A percentile compares a stretch with the other conserved stretches of the same genome.
phyloP scores from a whole-genome alignment of 805 yeast genomes.

The Suhomyces canberraensis region DNA sequence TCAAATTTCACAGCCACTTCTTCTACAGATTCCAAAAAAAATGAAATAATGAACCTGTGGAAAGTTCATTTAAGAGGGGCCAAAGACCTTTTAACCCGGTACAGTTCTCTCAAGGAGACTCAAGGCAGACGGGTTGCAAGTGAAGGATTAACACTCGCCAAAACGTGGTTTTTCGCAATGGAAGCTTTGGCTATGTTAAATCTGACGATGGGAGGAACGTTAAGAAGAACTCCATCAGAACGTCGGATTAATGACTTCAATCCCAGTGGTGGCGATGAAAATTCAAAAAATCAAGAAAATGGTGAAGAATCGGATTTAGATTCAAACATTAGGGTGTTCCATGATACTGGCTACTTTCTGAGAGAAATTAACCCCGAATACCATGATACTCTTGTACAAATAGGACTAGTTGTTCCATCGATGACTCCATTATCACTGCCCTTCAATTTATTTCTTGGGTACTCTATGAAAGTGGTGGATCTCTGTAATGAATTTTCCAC shows the following conservation, averaged over 20 bases:
- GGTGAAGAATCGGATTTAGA: not conserved
- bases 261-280: not conserved
- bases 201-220: slow-evolving; percentile 14
- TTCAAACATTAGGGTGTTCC: slow-evolving; percentile 14
- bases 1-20: slow-evolving; percentile 23
- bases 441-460: slow-evolving; percentile 36
- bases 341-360: slow-evolving; percentile 32
- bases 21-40: slow-evolving; percentile 4
- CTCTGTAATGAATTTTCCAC: slow-evolving; percentile 25
- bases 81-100: slow-evolving; percentile 21
- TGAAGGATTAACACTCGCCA: slow-evolving; percentile 23
- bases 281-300: no score
- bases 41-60: slow-evolving; percentile 17
- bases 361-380: slow-evolving; percentile 24
- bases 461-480: slow-evolving; percentile 22
- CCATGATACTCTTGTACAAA: slow-evolving; percentile 28
- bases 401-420: slow-evolving; percentile 21
- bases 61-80: slow-evolving; percentile 24
- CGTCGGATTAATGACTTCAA: not conserved
- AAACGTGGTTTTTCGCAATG: slow-evolving; percentile 27
- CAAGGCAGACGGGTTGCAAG: slow-evolving; percentile 8
- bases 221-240: slow-evolving; percentile 1
- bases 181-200: slow-evolving; percentile 20
- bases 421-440: slow-evolving; percentile 9
- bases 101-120: slow-evolving; percentile 11